A percentile compares a stretch with the other conserved stretches of the same genome.
Evolutionary conservation across 306 rosid species (phyloP).

Genomic region (Glycine soja): DNA sequence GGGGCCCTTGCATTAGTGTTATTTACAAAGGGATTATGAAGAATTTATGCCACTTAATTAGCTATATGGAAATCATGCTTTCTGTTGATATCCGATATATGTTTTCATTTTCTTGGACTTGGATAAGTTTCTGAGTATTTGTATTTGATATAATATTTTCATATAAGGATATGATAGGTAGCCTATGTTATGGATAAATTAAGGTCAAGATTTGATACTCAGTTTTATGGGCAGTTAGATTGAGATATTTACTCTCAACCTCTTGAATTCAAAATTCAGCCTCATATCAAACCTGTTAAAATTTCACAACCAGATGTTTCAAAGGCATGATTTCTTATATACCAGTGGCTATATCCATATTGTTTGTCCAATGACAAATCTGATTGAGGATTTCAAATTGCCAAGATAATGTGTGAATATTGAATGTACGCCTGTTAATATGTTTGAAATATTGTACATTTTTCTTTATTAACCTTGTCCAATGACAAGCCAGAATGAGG

Average conservation of each 20-base stretch:
- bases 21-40: conserved; percentile 18
- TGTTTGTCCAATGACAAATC: conserved; percentile 18
- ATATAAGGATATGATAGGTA: background rate
- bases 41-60: conserved; percentile 21
- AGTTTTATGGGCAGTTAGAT: background rate
- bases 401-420: background rate
- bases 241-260: background rate
- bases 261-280: conserved; percentile 16
- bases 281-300: conserved; percentile 4
- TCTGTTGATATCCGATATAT: background rate
- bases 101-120: background rate
- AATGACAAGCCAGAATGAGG: background rate
- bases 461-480: background rate
- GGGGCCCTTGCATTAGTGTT: conserved; percentile 5
- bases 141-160: conserved; percentile 4
- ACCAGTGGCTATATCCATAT: background rate
- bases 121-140: background rate
- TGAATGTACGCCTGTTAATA: background rate
- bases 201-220: background rate
- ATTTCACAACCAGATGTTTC: background rate
- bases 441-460: conserved; percentile 12
- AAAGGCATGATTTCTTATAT: background rate
- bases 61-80: conserved; percentile 6
- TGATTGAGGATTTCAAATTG: conserved; percentile 4
- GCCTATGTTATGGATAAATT: background rate